A percentile compares a stretch with the other conserved stretches of the same genome.
Evolutionary conservation across 2,329 filamentous ascomycete genomes (phyloP).

Genomic region (Fusarium irregulare): DNA sequence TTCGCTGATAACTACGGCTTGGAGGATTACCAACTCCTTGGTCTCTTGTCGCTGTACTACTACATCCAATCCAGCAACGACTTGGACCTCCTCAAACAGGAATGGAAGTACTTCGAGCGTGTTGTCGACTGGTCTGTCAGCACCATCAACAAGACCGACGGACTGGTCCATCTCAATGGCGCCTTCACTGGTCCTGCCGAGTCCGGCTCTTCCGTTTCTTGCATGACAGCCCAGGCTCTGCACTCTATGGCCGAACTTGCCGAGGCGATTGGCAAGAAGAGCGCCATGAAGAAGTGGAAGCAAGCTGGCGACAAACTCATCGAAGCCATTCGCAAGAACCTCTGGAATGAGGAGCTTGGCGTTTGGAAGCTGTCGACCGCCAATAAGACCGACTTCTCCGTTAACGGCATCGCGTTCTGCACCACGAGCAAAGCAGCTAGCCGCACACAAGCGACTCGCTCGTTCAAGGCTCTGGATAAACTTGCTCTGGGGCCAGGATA

Average conservation of each 20-base stretch:
- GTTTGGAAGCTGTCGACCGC: constrained; percentile 4
- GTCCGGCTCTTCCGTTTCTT: constrained; percentile 6
- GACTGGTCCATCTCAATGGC: constrained; percentile 4
- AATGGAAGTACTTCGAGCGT: constrained; percentile 7
- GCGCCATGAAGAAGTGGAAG: background rate
- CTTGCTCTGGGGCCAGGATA: constrained; percentile 3
- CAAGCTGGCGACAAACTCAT: background rate
- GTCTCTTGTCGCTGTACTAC: constrained; percentile 2
- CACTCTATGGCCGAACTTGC: constrained; percentile 17
- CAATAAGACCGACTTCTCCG: constrained; percentile 9
- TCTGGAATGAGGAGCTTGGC: constrained; percentile 13
- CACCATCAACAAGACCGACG: constrained; percentile 4
- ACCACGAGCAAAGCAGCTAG: background rate
- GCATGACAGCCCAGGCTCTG: constrained; percentile 1
- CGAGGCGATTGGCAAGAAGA: constrained; percentile 1
- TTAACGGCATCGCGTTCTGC: constrained; percentile 7
- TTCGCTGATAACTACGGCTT: background rate
- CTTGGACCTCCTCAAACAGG: constrained; percentile 1
- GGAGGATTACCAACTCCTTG: constrained; percentile 15
- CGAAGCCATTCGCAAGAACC: background rate
- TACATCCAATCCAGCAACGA: constrained; percentile 11
- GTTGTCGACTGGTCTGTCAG: constrained; percentile 1
- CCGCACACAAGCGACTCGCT: background rate
- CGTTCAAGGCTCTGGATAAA: constrained; percentile 4
- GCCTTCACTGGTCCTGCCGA: constrained; percentile 1